These are phyloP conservation scores for Chenopodium formosanum DNA, from an alignment of 148 eudicot genomes.

Conservation along the genomic window DNA sequence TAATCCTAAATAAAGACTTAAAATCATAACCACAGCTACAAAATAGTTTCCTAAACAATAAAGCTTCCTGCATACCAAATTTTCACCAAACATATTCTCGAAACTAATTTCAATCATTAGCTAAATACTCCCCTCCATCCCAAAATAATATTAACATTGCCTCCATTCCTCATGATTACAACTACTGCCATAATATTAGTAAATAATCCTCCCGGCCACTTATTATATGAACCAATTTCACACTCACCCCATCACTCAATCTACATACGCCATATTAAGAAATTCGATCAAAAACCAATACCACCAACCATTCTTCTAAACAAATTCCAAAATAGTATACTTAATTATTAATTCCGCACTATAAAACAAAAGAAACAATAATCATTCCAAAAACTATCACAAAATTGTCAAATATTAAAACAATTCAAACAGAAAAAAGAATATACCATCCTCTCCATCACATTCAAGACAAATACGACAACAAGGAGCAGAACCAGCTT, in stretches of 20 bases:
- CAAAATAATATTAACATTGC: too few relatives aligned
- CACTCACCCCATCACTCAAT: neutral
- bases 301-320: too few relatives aligned
- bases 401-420: neutral
- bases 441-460: conserved; percentile 60
- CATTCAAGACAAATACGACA: conserved; percentile 90
- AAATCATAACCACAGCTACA: neutral
- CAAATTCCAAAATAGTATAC: neutral
- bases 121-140: too few relatives aligned
- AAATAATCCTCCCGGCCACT: too few relatives aligned
- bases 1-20: too few relatives aligned
- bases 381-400: neutral
- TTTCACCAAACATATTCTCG: neutral
- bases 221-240: neutral
- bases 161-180: too few relatives aligned
- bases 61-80: neutral
- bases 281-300: too few relatives aligned
- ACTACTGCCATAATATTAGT: too few relatives aligned
- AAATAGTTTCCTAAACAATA: neutral
- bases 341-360: too few relatives aligned
- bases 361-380: neutral
- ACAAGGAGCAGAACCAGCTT: conserved; percentile 51
- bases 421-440: neutral
- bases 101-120: too few relatives aligned
- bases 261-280: neutral